Evolutionary conservation across 192 early-diverging fungal genomes (phyloP), one percentile per base, ranked within the genome.

Genomic region (Mortierella antarctica): DNA sequence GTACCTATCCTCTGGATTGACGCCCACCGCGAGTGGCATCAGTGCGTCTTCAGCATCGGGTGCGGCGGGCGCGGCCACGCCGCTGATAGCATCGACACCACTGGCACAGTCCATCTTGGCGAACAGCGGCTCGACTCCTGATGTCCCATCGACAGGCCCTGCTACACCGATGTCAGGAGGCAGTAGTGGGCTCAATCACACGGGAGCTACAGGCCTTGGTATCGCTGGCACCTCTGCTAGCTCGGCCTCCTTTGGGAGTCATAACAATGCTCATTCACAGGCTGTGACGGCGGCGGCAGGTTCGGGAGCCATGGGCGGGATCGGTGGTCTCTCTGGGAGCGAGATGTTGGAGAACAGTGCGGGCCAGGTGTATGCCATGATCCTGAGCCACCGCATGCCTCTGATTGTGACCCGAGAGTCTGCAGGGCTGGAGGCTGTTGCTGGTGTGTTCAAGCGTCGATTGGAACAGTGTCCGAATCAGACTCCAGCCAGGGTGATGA

Each of bases 311-410:
- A 57, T 78, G 73, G 53, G 57, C 3, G 69, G 83, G n/a, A 67
- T 70, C 67, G 51, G 73, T 46, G 66, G 83, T 40, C 11, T 75
- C 9, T 42, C 70, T 7, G 55, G 64, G 0, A 57, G 66, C 52
- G 68, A 75, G 14, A 70, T 59, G 0, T 23, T 82, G 18, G 71
- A 74, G 64, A 71, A 75, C 47, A 55, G 67, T 57, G 68, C 70
- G 17, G 82, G 77, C 55, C 78, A 84, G 14, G 84, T 86, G 12
- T 77, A 85, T 48, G 84, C 83, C 0, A 62, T 88, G 47, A 64
- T 88, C n/a, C 61, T 88, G 12, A 86, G 86, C 42, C 87, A 88
- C 65, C 85, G 87, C 9, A 82, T 85, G 6, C 83, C 87, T 1
- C 71, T 83, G 41, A 83, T 86, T 40, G 71, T 82, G 10, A 73